phyloP scores from a whole-genome alignment of 116 monocot genomes.

The Trichopus zeylanicus region DNA sequence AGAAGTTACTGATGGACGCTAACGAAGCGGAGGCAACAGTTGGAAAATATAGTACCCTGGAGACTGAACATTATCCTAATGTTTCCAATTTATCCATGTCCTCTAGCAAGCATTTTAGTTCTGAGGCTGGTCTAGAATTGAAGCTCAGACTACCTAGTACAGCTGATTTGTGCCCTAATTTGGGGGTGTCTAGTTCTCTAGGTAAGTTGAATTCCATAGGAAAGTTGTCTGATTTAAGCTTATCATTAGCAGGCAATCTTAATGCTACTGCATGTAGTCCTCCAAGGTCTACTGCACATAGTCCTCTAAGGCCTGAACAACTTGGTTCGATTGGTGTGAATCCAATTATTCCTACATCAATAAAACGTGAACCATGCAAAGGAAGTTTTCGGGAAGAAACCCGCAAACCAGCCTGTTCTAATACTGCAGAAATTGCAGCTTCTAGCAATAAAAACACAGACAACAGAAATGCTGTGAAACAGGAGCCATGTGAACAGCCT shows the following conservation, averaged over 20 bases:
- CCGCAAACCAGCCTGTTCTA: background rate
- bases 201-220: background rate
- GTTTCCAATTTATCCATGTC: background rate
- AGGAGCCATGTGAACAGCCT: background rate
- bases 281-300: background rate
- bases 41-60: background rate
- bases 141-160: slow-evolving; percentile 1
- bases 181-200: background rate
- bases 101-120: background rate
- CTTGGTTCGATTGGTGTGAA: background rate
- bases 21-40: background rate
- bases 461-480: background rate
- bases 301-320: background rate
- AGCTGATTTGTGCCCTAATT: background rate
- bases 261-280: background rate
- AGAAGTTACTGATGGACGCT: background rate
- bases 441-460: background rate
- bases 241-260: background rate
- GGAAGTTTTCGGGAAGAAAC: background rate
- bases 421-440: background rate
- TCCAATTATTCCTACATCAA: background rate
- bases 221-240: background rate
- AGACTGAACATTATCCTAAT: background rate
- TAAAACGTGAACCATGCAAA: background rate
- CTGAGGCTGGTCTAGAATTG: background rate